Base-by-base conservation (phyloP, 2,329 filamentous ascomycete species). In the Mollisiaceae sp. region DNA sequence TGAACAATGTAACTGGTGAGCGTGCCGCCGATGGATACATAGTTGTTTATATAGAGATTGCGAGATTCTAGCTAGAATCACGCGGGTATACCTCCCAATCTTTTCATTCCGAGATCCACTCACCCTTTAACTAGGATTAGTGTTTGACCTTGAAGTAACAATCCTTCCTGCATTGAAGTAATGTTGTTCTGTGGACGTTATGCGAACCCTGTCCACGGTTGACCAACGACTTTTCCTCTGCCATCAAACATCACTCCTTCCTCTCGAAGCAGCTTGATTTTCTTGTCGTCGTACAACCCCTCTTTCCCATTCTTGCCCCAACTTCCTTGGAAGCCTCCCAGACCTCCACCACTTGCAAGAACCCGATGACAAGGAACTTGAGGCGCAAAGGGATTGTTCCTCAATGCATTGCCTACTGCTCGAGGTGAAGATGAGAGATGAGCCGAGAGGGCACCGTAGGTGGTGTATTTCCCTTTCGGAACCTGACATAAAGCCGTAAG, bases 311-410 rank as follows among this genome's bases (percentile, higher is more conserved):
- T 82, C 62, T 82, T 82, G 3, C 87, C 83, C 82, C 86, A 88
- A 69, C 86, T 83, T 2, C 90, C 90, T 77, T 89, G 87, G 80
- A 91, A 92, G 0, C 90, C 89, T 50, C 90, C 90, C 24, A 93
- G 77, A n/a, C 83, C 82, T 14, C 91, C 89, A 60, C 89, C 89
- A 47, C 87, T 89, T 6, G 91, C 91, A 56, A 96, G 85, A 24
- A 94, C 90, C 11, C 93, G 85, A 77, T 96, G 92, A 67, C 92
- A 96, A 1, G 92, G 93, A 4, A 94, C 90, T 39, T 86, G 84
- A 0, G 93, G 92, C 15, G 93, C 92, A 73, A 94, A 96, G 0
- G 92, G 92, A 75, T 97, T 97, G 11, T 84, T 81, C 20, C 90
- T 85, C 74, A 96, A 82, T 1, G 91, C 91, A 65, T 91, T 92